Evolutionary conservation across 352 stramenopile species (phyloP).

Genomic region (Pythium insidiosum): DNA sequence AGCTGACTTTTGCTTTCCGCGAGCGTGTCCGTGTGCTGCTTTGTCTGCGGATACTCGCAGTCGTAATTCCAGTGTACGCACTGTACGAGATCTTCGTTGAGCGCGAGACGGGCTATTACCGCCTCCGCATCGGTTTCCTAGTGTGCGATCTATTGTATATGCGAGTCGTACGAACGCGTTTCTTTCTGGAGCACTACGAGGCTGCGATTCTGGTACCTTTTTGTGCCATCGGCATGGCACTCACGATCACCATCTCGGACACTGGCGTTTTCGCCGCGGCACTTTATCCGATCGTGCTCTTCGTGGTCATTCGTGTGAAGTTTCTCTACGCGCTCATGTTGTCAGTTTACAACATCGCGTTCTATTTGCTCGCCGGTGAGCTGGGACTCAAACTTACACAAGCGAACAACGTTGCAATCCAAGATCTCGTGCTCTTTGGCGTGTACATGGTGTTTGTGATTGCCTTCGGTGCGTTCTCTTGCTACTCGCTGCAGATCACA

Average conservation of each 20-base stretch:
- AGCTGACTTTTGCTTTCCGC: slow-evolving; percentile 59
- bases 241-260: slow-evolving; percentile 78
- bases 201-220: slow-evolving; percentile 62
- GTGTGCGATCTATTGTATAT: slow-evolving; percentile 68
- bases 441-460: slow-evolving; percentile 77
- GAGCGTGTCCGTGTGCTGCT: slow-evolving; percentile 59
- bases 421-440: slow-evolving; percentile 54
- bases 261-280: slow-evolving; percentile 77
- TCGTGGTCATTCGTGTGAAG: slow-evolving; percentile 79
- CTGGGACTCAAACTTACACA: slow-evolving; percentile 25
- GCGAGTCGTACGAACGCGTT: slow-evolving; percentile 48
- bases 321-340: slow-evolving; percentile 73
- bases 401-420: slow-evolving; percentile 15
- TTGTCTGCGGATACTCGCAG: slow-evolving; percentile 60
- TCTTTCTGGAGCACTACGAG: slow-evolving; percentile 77
- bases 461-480: slow-evolving; percentile 58
- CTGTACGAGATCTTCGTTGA: slow-evolving; percentile 68
- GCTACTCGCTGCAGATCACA: slow-evolving; percentile 77
- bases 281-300: slow-evolving; percentile 72
- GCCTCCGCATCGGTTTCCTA: slow-evolving; percentile 58
- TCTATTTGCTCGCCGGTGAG: slow-evolving; percentile 66
- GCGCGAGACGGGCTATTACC: slow-evolving; percentile 45
- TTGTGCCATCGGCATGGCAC: slow-evolving; percentile 56
- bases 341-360: slow-evolving; percentile 72
- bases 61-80: slow-evolving; percentile 65